Conservation (phyloP, 2,329 filamentous ascomycete genomes). For the Dendryphion nanum region DNA sequence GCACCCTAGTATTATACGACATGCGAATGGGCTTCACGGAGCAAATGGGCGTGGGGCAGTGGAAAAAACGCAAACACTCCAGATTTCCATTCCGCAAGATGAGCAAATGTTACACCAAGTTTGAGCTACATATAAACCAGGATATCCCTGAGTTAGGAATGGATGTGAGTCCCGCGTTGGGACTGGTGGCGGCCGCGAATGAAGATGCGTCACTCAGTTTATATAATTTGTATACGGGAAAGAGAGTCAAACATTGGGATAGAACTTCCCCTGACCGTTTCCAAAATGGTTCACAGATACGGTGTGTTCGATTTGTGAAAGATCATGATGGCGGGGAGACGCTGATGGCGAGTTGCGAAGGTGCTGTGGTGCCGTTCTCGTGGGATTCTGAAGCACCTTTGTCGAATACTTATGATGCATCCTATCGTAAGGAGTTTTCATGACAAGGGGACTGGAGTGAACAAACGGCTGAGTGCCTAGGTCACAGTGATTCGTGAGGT, state of each 20-base stretch:
- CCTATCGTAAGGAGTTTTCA: too few relatives aligned
- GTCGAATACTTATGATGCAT: too few relatives aligned
- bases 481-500: too few relatives aligned
- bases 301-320: slow-evolving; percentile 31
- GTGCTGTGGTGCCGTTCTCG: background rate
- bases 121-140: slow-evolving; percentile 13
- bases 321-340: slow-evolving; percentile 14
- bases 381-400: too few relatives aligned
- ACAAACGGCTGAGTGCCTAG: too few relatives aligned
- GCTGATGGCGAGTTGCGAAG: slow-evolving; percentile 12
- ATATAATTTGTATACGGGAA: slow-evolving; percentile 34
- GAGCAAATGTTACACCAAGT: background rate
- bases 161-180: slow-evolving; percentile 26
- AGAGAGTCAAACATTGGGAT: background rate
- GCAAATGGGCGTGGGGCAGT: background rate
- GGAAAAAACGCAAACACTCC: slow-evolving; percentile 8
- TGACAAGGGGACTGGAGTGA: too few relatives aligned
- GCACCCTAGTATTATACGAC: slow-evolving; percentile 32
- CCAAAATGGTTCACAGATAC: slow-evolving; percentile 7
- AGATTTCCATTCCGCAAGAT: slow-evolving; percentile 4
- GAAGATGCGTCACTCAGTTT: slow-evolving; percentile 22
- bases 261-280: slow-evolving; percentile 1
- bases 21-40: slow-evolving; percentile 15
- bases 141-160: slow-evolving; percentile 26
- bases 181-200: slow-evolving; percentile 34